A percentile compares a stretch with the other conserved stretches of the same genome.
phyloP scores from a whole-genome alignment of 1,139 yeast species.

The Chernovozyma sophiae-reginae region DNA sequence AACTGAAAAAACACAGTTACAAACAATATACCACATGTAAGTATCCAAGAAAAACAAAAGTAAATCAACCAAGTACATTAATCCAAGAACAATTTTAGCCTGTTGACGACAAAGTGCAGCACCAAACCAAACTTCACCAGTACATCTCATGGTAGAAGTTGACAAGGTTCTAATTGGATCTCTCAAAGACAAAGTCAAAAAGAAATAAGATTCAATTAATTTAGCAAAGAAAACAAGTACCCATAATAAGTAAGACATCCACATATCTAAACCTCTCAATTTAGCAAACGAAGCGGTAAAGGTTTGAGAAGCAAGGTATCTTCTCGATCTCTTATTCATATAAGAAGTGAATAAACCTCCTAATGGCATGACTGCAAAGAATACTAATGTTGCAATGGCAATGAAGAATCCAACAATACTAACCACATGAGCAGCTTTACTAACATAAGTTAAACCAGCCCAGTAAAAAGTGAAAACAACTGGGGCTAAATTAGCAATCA shows the following conservation, averaged over 20 bases:
- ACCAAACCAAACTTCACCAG: slow-evolving; percentile 90
- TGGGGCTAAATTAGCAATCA: slow-evolving; percentile 76
- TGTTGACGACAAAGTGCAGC: slow-evolving; percentile 74
- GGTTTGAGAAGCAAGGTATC: slow-evolving; percentile 89
- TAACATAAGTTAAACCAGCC: slow-evolving; percentile 64
- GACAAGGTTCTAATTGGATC: slow-evolving; percentile 82
- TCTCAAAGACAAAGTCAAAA: slow-evolving; percentile 83
- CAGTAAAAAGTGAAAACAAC: slow-evolving; percentile 82
- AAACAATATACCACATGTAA: slow-evolving; percentile 95
- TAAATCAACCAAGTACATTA: slow-evolving; percentile 89
- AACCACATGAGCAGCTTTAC: slow-evolving; percentile 76
- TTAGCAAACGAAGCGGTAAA: slow-evolving; percentile 89
- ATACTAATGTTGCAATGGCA: slow-evolving; percentile 76
- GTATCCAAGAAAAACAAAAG: slow-evolving; percentile 97
- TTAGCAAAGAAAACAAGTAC: slow-evolving; percentile 83
- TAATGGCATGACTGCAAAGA: slow-evolving; percentile 92
- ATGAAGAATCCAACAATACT: slow-evolving; percentile 88
- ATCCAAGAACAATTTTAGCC: slow-evolving; percentile 81
- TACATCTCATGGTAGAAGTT: slow-evolving; percentile 46
- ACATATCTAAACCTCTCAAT: slow-evolving; percentile 86
- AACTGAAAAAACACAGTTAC: slow-evolving; percentile 91
- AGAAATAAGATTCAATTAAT: slow-evolving; percentile 85
- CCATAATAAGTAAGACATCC: slow-evolving; percentile 95
- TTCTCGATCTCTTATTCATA: slow-evolving; percentile 83
- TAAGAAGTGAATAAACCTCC: slow-evolving; percentile 96